phyloP scores from a whole-genome alignment of 1,139 yeast species.

The Sugiyamaella paludigena region DNA sequence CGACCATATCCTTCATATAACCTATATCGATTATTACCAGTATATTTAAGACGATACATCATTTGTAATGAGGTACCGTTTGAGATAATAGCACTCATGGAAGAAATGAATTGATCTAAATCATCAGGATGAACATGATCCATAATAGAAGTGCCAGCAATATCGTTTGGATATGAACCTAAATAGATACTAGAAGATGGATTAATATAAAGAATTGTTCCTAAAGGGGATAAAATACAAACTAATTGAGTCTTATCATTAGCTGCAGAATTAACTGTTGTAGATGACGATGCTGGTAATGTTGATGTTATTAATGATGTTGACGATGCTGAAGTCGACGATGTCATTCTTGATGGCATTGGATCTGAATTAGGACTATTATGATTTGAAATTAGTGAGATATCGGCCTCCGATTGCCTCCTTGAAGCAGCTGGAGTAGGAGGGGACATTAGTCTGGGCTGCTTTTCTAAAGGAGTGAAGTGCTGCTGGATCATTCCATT shows the following conservation, averaged over 20 bases:
- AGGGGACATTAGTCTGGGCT: background rate
- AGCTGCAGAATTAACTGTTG: background rate
- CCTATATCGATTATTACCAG: conserved; percentile 14
- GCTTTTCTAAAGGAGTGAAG: no score
- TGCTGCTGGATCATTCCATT: no score
- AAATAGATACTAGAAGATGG: conserved; percentile 10
- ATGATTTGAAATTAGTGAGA: background rate
- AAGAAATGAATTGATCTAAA: conserved; percentile 24
- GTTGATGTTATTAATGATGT: background rate
- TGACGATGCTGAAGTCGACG: background rate
- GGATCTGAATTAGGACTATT: conserved; percentile 1
- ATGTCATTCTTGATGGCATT: background rate
- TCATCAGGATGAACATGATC: conserved; percentile 31
- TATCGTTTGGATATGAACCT: conserved; percentile 9
- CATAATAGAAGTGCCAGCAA: conserved; percentile 16
- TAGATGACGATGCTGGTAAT: no score
- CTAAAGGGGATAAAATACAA: conserved; percentile 14
- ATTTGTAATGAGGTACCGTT: conserved; percentile 22
- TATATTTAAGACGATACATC: conserved; percentile 20
- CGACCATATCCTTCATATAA: conserved; percentile 21
- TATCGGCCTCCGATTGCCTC: background rate
- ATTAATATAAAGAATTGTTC: conserved; percentile 12
- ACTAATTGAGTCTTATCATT: conserved; percentile 4
- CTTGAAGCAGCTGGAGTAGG: background rate
- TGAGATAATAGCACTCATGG: conserved; percentile 18